A percentile compares a stretch with the other conserved stretches of the same genome.
These are phyloP conservation scores for Pseudogymnoascus sp. DNA, from an alignment of 2,329 filamentous ascomycete species.

Conservation along the genomic window DNA sequence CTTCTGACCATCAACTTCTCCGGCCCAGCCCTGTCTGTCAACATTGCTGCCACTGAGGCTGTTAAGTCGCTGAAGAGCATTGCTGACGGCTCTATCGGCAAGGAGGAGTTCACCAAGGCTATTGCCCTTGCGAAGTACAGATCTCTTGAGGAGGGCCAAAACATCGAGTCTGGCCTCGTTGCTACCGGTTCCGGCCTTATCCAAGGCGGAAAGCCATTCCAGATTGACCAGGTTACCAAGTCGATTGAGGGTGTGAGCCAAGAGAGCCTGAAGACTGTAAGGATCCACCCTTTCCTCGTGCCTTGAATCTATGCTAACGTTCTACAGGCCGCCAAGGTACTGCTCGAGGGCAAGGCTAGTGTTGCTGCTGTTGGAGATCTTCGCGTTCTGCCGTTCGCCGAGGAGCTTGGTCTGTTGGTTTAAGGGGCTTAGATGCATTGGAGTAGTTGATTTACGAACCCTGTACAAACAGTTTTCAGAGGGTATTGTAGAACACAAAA, in stretches of 20 bases:
- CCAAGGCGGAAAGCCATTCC: constrained; percentile 71
- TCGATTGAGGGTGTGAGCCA: constrained; percentile 71
- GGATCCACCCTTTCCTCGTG: constrained; percentile 28
- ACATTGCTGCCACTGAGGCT: constrained; percentile 64
- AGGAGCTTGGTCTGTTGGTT: constrained; percentile 89
- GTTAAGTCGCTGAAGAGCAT: constrained; percentile 78
- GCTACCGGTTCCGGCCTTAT: constrained; percentile 78
- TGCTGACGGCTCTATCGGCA: constrained; percentile 63
- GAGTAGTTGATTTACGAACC: constrained; percentile 13
- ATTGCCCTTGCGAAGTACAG: constrained; percentile 89
- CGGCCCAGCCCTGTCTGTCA: constrained; percentile 65
- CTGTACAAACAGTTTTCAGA: constrained; percentile 31
- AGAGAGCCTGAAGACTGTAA: constrained; percentile 78
- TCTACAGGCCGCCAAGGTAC: constrained; percentile 70
- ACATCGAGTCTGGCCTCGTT: constrained; percentile 67
- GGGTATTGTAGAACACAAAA: constrained; percentile 29
- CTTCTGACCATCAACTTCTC: constrained; percentile 76
- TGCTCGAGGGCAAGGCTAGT: constrained; percentile 81
- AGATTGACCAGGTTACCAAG: constrained; percentile 73
- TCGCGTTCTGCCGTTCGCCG: constrained; percentile 81
- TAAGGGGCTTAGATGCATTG: constrained; percentile 44
- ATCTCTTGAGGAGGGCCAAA: constrained; percentile 73
- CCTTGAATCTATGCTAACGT: constrained; percentile 24
- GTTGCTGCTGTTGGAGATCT: constrained; percentile 88
- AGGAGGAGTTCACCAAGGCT: constrained; percentile 87